Evolutionary conservation across 768 basidiomycete genomes (phyloP).

Genomic region (Hericium coralloides): DNA sequence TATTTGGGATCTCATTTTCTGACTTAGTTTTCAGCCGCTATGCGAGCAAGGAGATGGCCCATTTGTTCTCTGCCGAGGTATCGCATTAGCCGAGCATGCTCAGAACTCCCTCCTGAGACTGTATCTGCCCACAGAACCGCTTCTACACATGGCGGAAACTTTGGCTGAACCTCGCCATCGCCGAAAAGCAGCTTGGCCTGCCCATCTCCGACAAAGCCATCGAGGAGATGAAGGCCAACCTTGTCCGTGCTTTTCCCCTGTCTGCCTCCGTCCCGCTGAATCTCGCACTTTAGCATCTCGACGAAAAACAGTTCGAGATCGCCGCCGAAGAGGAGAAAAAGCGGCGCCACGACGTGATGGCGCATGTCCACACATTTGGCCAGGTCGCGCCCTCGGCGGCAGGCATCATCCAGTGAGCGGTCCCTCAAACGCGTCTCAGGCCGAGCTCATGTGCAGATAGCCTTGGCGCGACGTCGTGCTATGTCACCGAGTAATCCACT

Average conservation of each 20-base stretch:
- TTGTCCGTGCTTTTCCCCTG: conserved; percentile 41
- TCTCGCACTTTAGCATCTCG: conserved; percentile 49
- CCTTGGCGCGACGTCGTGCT: conserved; percentile 95
- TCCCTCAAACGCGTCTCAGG: neutral
- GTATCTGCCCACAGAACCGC: conserved; percentile 52
- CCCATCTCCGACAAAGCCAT: conserved; percentile 86
- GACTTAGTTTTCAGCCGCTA: conserved; percentile 61
- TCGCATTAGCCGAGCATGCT: conserved; percentile 19
- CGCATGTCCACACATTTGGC: conserved; percentile 97
- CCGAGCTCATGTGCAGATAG: conserved; percentile 26
- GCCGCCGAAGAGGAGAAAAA: conserved; percentile 96
- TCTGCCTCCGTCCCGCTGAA: neutral
- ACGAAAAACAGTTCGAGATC: conserved; percentile 82
- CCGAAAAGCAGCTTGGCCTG: conserved; percentile 92
- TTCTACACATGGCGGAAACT: conserved; percentile 93
- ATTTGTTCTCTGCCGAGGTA: conserved; percentile 92
- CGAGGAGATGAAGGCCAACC: conserved; percentile 87
- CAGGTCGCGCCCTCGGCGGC: conserved; percentile 89
- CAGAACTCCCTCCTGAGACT: neutral
- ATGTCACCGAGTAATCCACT: conserved; percentile 84
- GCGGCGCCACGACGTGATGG: conserved; percentile 98
- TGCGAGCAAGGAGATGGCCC: conserved; percentile 98
- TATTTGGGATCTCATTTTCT: neutral
- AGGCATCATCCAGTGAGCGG: conserved; percentile 80
- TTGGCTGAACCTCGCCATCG: conserved; percentile 94